A percentile compares a stretch with the other conserved stretches of the same genome.
Conservation (phyloP, 31 red algal species). For the Odonthalia washingtoniensis region DNA sequence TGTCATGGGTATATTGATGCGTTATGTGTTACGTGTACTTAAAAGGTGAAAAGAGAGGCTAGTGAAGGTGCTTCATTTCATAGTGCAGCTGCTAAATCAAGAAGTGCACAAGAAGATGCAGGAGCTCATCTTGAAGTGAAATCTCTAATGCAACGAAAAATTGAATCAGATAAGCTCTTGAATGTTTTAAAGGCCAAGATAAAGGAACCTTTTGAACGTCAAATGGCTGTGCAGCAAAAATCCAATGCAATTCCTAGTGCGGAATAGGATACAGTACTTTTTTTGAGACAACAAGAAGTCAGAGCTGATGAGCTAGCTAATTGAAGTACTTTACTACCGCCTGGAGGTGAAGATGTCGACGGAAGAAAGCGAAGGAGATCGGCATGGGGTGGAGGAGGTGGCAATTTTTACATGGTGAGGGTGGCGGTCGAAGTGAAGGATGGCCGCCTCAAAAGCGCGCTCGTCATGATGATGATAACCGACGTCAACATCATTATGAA, state of each 20-base stretch:
- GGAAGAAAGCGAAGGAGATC: no score
- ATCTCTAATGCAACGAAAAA: slow-evolving; percentile 36
- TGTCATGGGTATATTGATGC: slow-evolving; percentile 65
- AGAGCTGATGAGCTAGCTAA: not conserved
- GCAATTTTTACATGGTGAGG: no score
- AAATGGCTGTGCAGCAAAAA: slow-evolving; percentile 40
- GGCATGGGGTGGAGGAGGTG: no score
- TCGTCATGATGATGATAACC: no score
- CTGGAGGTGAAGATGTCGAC: no score
- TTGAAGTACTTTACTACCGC: no score
- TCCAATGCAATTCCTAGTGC: slow-evolving; percentile 57
- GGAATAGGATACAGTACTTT: slow-evolving; percentile 50
- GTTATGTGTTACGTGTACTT: slow-evolving; percentile 63
- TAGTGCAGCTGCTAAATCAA: slow-evolving; percentile 22
- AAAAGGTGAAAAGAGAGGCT: slow-evolving; percentile 70
- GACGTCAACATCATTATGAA: no score
- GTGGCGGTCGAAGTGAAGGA: no score
- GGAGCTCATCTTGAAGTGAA: slow-evolving; percentile 57
- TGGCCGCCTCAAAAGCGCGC: no score
- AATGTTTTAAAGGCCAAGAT: slow-evolving; percentile 34
- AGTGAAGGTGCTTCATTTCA: slow-evolving; percentile 57
- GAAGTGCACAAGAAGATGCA: slow-evolving; percentile 34
- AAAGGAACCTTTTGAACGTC: slow-evolving; percentile 44
- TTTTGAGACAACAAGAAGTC: not conserved
- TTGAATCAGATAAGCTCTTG: slow-evolving; percentile 43